Percentiles rank a stretch among this genome's conserved stretches.
Evolutionary conservation across 208 protist species (phyloP).

Genomic region (Porcisia hertigi): DNA sequence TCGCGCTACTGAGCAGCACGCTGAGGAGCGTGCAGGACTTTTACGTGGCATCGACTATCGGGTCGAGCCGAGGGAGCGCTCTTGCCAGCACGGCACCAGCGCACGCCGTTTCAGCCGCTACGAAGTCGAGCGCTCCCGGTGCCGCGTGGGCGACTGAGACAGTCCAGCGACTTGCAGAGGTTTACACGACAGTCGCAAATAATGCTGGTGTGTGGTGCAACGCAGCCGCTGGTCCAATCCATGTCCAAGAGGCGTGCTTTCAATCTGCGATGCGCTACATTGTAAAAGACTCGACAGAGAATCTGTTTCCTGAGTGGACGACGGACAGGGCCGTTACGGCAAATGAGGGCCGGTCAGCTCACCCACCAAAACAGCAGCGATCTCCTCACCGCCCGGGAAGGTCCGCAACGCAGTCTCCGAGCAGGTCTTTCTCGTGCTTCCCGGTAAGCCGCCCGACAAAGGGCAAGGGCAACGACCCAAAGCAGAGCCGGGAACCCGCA

Average conservation of each 20-base stretch:
- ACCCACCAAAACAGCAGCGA: neutral
- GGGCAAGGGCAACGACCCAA: neutral
- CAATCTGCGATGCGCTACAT: conserved; percentile 45
- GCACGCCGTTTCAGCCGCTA: neutral
- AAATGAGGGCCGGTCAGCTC: neutral
- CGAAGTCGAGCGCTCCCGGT: conserved; percentile 5
- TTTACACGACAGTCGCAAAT: conserved; percentile 51
- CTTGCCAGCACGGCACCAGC: neutral
- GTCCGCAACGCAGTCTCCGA: neutral
- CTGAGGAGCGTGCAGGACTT: conserved; percentile 11
- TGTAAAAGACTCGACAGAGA: conserved; percentile 10
- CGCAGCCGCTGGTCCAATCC: conserved; percentile 40
- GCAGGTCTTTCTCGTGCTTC: conserved; percentile 2
- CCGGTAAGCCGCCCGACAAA: neutral
- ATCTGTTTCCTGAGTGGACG: conserved; percentile 31
- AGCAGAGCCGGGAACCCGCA: neutral
- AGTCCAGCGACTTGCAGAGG: conserved; percentile 49
- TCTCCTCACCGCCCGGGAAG: neutral
- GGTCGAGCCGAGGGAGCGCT: neutral
- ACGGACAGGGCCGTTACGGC: neutral
- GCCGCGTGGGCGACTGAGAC: conserved; percentile 22
- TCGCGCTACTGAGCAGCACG: conserved; percentile 8
- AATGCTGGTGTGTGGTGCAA: conserved; percentile 57
- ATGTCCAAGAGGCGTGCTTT: conserved; percentile 51
- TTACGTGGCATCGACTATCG: neutral